Evolutionary conservation across 2,329 filamentous ascomycete genomes (phyloP), one percentile per base, ranked within the genome.

Genomic region (Aureobasidium sp.): DNA sequence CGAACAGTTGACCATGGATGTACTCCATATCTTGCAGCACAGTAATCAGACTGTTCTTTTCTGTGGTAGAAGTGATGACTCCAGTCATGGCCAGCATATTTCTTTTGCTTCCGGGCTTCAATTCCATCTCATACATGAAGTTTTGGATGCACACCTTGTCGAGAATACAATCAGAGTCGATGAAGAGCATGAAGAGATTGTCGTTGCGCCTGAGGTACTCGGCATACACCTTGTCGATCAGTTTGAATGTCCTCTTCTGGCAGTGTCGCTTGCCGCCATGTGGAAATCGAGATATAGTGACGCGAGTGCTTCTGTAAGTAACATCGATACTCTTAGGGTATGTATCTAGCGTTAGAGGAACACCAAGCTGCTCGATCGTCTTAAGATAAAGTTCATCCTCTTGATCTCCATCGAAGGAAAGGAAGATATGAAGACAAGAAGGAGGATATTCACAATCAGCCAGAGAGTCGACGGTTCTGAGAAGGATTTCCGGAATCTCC

Each of bases 81-180:
- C 93, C 93, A 15, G 93, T 97, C 91, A 97, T 97, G 59, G 93
- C 93, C 70, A 97, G 81, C 90, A 96, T 97, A 72, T 95, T 90
- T 71, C 87, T 86, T 71, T 89, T 86, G 76, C 92, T 96, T 60
- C 92, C 92, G 0, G 93, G 93, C 74, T 93, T 96, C 63, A 97
- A 80, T 75, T 97, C 91, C 94, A 97, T 97, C 72, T 97, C 93
- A 74, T 93, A 96, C 78, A 97, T 90, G 75, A 97, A 97, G 74
- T 97, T 97, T 73, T 97, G 93, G 63, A 97, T 84, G 72, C 93
- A 97, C 44, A 92, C 85, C 63, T 86, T 84, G 77, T 97, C 93
- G 54, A 97, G 79, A 65, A 97, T 94, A 75, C 94, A 97, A 73
- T 97, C 93, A 0, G 92, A 97, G 76, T 97, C 93, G 71, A 97